phyloP scores from a whole-genome alignment of 1,139 yeast genomes.

The Diutina sp. region DNA sequence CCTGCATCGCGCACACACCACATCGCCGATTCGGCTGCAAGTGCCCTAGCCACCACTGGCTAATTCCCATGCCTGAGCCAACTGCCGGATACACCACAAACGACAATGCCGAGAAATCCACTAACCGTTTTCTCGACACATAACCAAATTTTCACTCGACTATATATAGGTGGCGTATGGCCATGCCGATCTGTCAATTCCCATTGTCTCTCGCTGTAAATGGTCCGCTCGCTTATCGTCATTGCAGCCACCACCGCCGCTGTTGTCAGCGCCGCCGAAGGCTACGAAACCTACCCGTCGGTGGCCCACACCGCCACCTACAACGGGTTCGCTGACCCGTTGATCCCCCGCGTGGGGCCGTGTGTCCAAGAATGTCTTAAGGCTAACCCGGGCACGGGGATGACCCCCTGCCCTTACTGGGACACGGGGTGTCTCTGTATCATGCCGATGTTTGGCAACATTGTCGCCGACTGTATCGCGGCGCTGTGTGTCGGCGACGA shows the following conservation, averaged over 20 bases:
- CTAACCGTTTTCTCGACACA: not conserved
- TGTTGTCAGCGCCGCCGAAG: constrained; percentile 5
- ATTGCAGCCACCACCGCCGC: constrained; percentile 4
- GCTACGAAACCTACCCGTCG: constrained; percentile 7
- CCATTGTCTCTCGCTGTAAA: not conserved
- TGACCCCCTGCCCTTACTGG: constrained; percentile 10
- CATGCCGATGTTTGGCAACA: constrained; percentile 7
- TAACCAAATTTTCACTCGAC: not conserved
- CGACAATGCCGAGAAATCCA: too few species aligned
- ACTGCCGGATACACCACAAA: not conserved
- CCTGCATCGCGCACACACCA: not conserved
- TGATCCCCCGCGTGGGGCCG: constrained; percentile 6
- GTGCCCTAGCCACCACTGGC: not conserved
- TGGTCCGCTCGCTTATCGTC: not conserved
- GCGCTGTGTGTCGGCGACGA: not conserved
- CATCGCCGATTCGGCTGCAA: not conserved
- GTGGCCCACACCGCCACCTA: constrained; percentile 9
- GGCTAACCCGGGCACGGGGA: not conserved
- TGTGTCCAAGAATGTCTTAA: constrained; percentile 6
- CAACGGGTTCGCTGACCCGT: constrained; percentile 9
- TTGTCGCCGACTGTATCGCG: constrained; percentile 7
- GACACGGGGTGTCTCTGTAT: constrained; percentile 10
- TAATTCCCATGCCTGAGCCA: not conserved
- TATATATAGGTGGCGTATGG: not conserved
- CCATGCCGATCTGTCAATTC: too few species aligned